Base-by-base conservation (phyloP, 2,329 filamentous ascomycete genomes). In the Fusarium acutatum region DNA sequence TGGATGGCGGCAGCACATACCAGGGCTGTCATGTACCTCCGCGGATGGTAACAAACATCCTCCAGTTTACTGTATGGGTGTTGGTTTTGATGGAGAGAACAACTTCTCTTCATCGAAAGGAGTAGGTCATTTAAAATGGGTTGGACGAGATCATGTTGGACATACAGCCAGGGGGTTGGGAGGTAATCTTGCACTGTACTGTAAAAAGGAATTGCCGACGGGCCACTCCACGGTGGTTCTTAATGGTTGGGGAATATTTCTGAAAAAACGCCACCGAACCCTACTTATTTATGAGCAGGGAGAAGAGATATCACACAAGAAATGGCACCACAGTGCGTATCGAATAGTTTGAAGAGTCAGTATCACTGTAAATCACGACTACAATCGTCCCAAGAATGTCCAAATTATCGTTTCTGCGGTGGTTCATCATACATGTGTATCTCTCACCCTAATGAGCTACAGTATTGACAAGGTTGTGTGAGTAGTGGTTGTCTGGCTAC, bases 81-180 rank as follows among this genome's bases (percentile, higher is more conserved):
- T 53, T 17, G 6, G 6, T 5, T 26, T 2, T 49, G 8, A 24
- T 7, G 30, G 17, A 15, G 50, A 37, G 24, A 53, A n/a, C 10
- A 26, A 12, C 2, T 13, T 13, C 0, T 17, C 2, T 9, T 17
- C 1, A 9, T 22, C 3, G 5, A 26, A 22, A 24, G 40, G 9
- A 22, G n/a, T 17, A 26, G 7, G 18, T 12, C 13, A 22, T 12
- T 26, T 37, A 1, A 6, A 37, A 8, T 22, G 32, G 18, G 13
- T 8, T 26, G 32, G 17, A 7, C 47, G n/a, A 20, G n/a, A 20
- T 26, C 30, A 11, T n/a, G 5, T 26, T 35, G 17, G n/a, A n/a
- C n/a, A n/a, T 35, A 20, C 17, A 20, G 17, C 18, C 32, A 35
- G 18, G n/a, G 32, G 32, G 3, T 8, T 15, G 12, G 17, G 13